Percentiles rank a stretch among this genome's conserved stretches.
Evolutionary conservation across 1,284 basidiomycete genomes (phyloP).

Genomic region (Puccinia triticina): DNA sequence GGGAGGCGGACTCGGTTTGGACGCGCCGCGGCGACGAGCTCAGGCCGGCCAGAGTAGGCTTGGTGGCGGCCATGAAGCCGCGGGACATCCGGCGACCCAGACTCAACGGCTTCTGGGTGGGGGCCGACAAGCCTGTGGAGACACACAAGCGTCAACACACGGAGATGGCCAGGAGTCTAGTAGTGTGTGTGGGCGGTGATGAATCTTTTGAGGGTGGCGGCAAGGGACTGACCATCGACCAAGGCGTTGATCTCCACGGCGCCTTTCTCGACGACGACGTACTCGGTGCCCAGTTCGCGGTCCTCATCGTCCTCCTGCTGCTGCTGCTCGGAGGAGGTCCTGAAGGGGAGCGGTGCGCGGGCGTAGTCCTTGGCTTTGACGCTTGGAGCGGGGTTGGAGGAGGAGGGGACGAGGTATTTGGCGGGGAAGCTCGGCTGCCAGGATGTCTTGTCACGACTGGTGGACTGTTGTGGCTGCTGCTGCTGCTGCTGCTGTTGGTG

Average conservation of each 20-base stretch:
- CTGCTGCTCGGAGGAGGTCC: no score
- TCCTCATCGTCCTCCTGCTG: conserved; percentile 54
- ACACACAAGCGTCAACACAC: no score
- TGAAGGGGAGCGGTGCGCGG: no score
- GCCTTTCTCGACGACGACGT: conserved; percentile 67
- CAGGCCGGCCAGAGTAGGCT: conserved; percentile 53
- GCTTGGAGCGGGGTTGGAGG: conserved; percentile 3
- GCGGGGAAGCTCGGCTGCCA: conserved; percentile 39
- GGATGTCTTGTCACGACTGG: not conserved
- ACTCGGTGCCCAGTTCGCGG: conserved; percentile 62
- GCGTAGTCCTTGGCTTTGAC: conserved; percentile 49
- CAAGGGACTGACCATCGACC: conserved; percentile 63
- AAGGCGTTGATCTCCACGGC: conserved; percentile 66
- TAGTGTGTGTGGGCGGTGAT: conserved; percentile 33
- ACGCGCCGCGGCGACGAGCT: conserved; percentile 6
- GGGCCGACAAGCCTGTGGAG: no score
- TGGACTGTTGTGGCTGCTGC: no score
- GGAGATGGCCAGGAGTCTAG: no score
- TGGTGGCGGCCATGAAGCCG: conserved; percentile 56
- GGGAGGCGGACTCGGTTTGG: not conserved
- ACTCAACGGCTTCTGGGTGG: conserved; percentile 59
- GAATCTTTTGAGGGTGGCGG: not conserved
- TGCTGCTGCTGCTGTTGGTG: no score
- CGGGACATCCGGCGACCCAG: conserved; percentile 61
- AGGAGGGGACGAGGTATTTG: conserved; percentile 52